Evolutionary conservation across 768 basidiomycete species (phyloP), one percentile per base, ranked within the genome.

Genomic region (Lactarius hatsudake): DNA sequence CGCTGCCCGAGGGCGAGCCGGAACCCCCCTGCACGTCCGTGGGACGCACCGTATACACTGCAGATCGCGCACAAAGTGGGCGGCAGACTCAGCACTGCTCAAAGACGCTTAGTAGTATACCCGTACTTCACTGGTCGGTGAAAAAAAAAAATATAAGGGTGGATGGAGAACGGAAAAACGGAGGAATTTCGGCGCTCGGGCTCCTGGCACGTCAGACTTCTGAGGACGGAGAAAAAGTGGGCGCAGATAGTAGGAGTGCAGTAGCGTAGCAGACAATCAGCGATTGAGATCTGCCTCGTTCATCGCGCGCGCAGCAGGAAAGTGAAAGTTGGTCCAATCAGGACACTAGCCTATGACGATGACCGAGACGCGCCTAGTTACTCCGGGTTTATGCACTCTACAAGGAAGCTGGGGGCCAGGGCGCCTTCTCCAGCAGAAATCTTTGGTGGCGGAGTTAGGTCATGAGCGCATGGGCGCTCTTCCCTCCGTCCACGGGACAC

Each of bases 1-100:
- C 66, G 23, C 58, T 60, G 26, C 66, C 62, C 34, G 56, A 43
- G n/a, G 62, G 58, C 36, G 51, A 55, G 17, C 62, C 53, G 15
- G 66, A 67, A 42, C 26, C 23, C 30, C 28, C 51, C 32, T 38
- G 36, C 36, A 54, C 32, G 43, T 28, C 54, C 30, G 15, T 6
- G 2, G 42, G 53, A 48, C 53, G 58, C 13, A 43, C 23, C 10
- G 59, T 48, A 59, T 58, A 36, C 66, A 67, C 62, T 63, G 13
- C 20, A 15, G 15, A 34, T 17, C 4, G 28, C 30, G 34, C 30
- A 58, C 26, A 32, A 18, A 13, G n/a, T 61, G 28, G 36, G 55
- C 43, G 42, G 12, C 6, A 38, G 10, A 48, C 28, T 61, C 23
- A 36, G 30, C n/a, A 7, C 45, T 0, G 30, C 30, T 30, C 4